These are phyloP conservation scores for Plasmodium coatneyi DNA, from an alignment of 169 alveolate genomes.

Conservation along the genomic window DNA sequence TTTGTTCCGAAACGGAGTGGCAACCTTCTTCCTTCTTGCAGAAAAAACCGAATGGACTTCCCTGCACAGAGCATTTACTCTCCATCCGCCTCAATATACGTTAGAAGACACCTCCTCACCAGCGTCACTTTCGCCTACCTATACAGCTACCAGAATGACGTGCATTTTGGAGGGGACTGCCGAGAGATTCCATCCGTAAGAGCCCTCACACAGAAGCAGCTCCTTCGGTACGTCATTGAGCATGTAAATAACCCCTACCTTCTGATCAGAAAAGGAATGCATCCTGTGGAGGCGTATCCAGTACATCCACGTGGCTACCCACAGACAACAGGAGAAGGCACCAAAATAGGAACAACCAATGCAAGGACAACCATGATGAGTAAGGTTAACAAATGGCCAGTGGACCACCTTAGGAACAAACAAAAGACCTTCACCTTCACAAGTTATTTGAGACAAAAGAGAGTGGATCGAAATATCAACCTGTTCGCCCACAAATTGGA, in stretches of 20 bases:
- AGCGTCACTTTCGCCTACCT: constrained; percentile 35
- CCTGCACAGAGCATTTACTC: constrained; percentile 17
- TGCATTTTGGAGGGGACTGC: background rate
- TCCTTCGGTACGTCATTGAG: constrained; percentile 30
- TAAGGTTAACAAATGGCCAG: background rate
- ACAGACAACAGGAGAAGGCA: background rate
- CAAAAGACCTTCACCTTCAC: constrained; percentile 20
- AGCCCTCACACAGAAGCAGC: constrained; percentile 12
- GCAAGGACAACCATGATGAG: background rate
- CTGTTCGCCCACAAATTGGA: background rate
- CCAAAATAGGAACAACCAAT: background rate
- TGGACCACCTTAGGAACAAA: background rate
- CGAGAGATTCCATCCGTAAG: background rate
- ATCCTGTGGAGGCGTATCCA: background rate
- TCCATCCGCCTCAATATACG: background rate
- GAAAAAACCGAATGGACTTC: background rate
- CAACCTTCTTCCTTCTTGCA: background rate
- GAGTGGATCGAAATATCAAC: background rate
- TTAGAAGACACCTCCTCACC: constrained; percentile 28
- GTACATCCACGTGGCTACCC: background rate
- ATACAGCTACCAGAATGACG: constrained; percentile 38
- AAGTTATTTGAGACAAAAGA: constrained; percentile 38
- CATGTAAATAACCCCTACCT: constrained; percentile 30
- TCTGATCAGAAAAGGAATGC: background rate
- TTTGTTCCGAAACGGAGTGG: background rate